These are phyloP conservation scores for Puccinia coronata DNA, from an alignment of 1,284 basidiomycete species.

Conservation along the genomic window DNA sequence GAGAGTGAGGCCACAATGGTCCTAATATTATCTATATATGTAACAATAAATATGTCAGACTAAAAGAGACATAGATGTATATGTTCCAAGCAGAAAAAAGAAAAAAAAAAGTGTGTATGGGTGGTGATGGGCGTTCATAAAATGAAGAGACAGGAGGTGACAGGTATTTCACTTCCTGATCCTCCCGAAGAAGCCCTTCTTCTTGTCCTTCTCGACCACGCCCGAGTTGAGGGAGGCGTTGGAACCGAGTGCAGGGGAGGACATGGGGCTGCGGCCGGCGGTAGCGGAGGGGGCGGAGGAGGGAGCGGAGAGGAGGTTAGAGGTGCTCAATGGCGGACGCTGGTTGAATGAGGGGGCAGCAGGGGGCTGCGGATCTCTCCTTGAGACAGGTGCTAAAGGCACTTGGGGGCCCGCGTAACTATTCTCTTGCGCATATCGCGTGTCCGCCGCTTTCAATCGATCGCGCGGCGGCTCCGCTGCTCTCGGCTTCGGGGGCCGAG, in stretches of 20 bases:
- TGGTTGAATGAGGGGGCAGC: background rate
- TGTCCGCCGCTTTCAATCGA: conserved; percentile 24
- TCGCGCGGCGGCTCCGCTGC: conserved; percentile 34
- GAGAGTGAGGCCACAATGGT: too few species aligned
- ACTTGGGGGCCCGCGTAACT: background rate
- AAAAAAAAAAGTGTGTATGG: background rate
- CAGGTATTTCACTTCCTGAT: conserved; percentile 33
- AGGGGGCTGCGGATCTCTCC: conserved; percentile 5
- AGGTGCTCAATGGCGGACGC: background rate
- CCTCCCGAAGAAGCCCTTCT: conserved; percentile 42
- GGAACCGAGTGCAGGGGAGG: conserved; percentile 21
- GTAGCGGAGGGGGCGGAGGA: conserved; percentile 1
- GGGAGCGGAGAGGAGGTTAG: background rate
- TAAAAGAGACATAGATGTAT: background rate
- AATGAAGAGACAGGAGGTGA: background rate
- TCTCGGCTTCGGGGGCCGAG: conserved; percentile 11
- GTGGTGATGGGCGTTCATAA: too few species aligned
- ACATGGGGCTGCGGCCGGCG: background rate
- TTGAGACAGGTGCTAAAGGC: background rate
- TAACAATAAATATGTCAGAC: background rate
- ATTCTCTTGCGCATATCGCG: conserved; percentile 37
- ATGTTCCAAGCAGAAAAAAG: conserved; percentile 4
- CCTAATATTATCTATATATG: background rate
- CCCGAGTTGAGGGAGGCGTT: conserved; percentile 12
- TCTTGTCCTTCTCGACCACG: conserved; percentile 35